Evolutionary conservation across 1,284 basidiomycete species (phyloP).

Genomic region (Mycena sp.): DNA sequence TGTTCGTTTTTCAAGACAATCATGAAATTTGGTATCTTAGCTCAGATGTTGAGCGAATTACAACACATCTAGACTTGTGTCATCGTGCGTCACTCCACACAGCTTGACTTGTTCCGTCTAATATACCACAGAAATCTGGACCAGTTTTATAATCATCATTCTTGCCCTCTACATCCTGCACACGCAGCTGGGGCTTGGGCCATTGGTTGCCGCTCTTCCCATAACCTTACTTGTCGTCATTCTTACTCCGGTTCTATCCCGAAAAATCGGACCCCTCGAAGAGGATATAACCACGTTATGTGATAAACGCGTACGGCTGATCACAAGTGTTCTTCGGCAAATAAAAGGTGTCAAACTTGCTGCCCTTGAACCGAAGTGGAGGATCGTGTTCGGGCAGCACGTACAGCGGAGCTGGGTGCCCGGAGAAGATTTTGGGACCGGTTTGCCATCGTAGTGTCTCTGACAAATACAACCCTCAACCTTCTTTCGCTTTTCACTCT

Average conservation of each 20-base stretch:
- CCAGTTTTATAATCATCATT: conserved; percentile 9
- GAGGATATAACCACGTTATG: conserved; percentile 12
- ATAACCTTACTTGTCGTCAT: conserved; percentile 13
- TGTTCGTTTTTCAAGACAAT: background rate
- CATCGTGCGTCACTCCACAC: conserved; percentile 3
- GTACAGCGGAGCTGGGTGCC: conserved; percentile 6
- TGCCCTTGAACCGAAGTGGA: conserved; percentile 16
- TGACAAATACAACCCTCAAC: conserved; percentile 8
- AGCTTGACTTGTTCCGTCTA: background rate
- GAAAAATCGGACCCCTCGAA: conserved; percentile 15
- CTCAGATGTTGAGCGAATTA: conserved; percentile 18
- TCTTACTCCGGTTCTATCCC: conserved; percentile 10
- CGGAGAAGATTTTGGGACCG: conserved; percentile 18
- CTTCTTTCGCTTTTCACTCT: conserved; percentile 7
- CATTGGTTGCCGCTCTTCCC: conserved; percentile 1
- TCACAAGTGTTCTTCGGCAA: conserved; percentile 12
- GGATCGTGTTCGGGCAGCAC: conserved; percentile 4
- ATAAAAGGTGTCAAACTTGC: conserved; percentile 14
- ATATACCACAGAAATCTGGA: conserved; percentile 13
- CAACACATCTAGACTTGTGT: conserved; percentile 11
- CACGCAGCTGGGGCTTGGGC: conserved; percentile 7
- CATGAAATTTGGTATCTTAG: background rate
- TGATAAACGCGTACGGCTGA: conserved; percentile 18
- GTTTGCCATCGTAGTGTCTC: conserved; percentile 8
- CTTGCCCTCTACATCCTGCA: conserved; percentile 13